Conservation (phyloP, 345 rosid species). For the Kernera saxatilis region DNA sequence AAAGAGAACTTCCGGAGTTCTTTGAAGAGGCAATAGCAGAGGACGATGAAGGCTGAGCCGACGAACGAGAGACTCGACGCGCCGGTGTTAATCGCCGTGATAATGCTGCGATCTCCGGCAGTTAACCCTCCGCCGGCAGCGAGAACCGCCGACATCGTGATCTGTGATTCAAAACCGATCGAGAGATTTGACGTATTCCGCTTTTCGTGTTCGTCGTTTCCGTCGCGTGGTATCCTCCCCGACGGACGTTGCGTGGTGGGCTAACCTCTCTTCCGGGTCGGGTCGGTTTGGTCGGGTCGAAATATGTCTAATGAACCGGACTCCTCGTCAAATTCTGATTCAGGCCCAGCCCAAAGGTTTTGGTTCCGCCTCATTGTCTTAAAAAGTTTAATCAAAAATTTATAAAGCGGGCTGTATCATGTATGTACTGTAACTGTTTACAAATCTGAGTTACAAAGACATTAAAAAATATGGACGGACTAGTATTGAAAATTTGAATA, state of each 20-base stretch:
- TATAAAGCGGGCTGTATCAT: too few species aligned
- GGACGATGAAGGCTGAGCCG: constrained; percentile 86
- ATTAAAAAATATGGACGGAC: too few species aligned
- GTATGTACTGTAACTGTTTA: too few species aligned
- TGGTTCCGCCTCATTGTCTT: background rate
- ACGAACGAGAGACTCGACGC: constrained; percentile 80
- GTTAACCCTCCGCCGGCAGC: constrained; percentile 42
- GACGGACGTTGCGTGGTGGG: constrained; percentile 24
- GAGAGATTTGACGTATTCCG: background rate
- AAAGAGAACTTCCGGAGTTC: constrained; percentile 96
- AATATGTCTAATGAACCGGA: background rate
- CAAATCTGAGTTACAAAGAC: too few species aligned
- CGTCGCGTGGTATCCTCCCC: constrained; percentile 20
- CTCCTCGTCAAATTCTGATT: background rate
- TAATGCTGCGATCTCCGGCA: constrained; percentile 47
- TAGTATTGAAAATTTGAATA: too few species aligned
- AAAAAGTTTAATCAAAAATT: background rate
- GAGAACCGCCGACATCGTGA: constrained; percentile 24
- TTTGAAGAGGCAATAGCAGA: constrained; percentile 82
- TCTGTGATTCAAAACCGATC: background rate
- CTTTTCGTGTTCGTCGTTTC: constrained; percentile 13
- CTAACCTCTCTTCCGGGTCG: constrained; percentile 9
- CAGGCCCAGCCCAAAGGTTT: constrained; percentile 8
- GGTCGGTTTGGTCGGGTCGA: constrained; percentile 8
- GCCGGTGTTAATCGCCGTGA: constrained; percentile 56